Evolutionary conservation across 768 basidiomycete genomes (phyloP), one percentile per base, ranked within the genome.

Genomic region (Harrya chromipes): DNA sequence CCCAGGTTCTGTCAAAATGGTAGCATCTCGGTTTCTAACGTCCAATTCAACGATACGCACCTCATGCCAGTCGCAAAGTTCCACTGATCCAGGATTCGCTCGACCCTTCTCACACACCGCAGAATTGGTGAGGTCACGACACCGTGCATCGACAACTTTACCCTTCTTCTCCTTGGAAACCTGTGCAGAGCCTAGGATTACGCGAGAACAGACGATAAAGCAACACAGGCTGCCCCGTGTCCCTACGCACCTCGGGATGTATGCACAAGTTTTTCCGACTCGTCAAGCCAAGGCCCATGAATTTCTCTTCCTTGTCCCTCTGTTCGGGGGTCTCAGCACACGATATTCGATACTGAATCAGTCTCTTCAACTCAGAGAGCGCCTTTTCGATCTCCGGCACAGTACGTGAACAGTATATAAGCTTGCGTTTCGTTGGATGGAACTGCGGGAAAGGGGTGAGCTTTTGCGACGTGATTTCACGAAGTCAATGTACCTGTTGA

Each of bases 371-470:
- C 70, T 99, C 97, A 4, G 94, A 84, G 50, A 99, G 74, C 0
- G 95, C 97, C 67, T 99, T 99, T 69, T 99, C 97, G 56, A 99
- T 99, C 72, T 99, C 97, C 4, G 97, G 97, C 9, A 99, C 97
- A 10, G 97, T 99, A 61, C 97, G 94, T 10, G 97, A 98, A 69
- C 97, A 99, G 69, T 99, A 99, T 53, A 99, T 87, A 50, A 99
- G 84, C 68, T 98, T 98, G 53, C 97, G 81, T 53, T 85, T 85
- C 7, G 87, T 87, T 19, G 93, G 90, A 67, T 93, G 90, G 71
- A 92, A 95, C 93, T 97, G 67, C 54, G 21, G 20, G 39, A 1
- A 51, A 49, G 48, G 35, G 21, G 11, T 41, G 17, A 40, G 34
- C 40, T n/a, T 2, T 48, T 26, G 44, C 36, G 38, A 40, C 27